A percentile compares a stretch with the other conserved stretches of the same genome.
These are phyloP conservation scores for Plasmodium coatneyi DNA, from an alignment of 169 alveolate genomes.

Conservation along the genomic window DNA sequence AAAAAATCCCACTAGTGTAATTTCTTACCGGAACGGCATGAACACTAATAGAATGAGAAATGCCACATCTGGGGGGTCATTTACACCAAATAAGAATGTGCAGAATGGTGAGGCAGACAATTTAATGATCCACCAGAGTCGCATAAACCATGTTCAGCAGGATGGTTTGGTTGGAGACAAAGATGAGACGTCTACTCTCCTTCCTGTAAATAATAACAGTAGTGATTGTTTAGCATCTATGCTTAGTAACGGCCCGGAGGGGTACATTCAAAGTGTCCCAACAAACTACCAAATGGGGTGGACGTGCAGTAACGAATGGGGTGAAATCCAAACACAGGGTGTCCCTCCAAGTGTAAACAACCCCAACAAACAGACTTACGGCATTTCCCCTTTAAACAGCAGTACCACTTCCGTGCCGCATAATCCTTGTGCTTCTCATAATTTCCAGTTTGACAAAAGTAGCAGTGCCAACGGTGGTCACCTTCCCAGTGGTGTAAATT, in stretches of 20 bases:
- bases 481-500: background rate
- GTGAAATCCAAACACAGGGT: background rate
- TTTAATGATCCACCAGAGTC: background rate
- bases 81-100: background rate
- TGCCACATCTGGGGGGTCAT: background rate
- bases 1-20: background rate
- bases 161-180: background rate
- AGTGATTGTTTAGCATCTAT: background rate
- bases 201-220: background rate
- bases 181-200: background rate
- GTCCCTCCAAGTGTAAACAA: background rate
- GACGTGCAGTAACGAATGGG: background rate
- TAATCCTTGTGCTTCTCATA: background rate
- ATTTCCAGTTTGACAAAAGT: background rate
- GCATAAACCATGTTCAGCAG: background rate
- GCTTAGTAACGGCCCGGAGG: background rate
- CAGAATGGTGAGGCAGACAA: background rate
- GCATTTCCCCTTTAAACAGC: background rate
- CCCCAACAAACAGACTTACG: background rate
- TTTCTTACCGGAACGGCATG: background rate
- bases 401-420: background rate
- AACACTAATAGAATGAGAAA: background rate
- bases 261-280: background rate
- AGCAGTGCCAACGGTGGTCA: background rate
- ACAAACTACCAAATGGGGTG: background rate